Percentiles rank a stretch among this genome's conserved stretches.
Conservation (phyloP, 2,329 filamentous ascomycete species). For the Domatiomyces catenatus region DNA sequence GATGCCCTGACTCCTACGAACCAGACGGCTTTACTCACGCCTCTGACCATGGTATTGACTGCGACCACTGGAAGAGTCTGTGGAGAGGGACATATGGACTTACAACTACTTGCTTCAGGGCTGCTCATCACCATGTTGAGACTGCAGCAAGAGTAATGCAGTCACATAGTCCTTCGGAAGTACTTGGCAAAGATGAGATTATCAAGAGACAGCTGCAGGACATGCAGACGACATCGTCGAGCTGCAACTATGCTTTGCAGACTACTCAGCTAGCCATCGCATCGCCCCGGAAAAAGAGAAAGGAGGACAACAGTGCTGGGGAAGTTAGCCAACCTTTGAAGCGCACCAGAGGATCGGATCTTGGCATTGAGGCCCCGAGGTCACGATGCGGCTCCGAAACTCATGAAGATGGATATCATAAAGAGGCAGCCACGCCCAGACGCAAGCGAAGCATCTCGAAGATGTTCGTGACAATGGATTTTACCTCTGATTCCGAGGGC, state of each 20-base stretch:
- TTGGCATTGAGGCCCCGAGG: neutral
- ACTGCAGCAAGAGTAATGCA: constrained; percentile 1
- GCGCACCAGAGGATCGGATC: neutral
- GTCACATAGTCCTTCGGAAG: neutral
- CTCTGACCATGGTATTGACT: neutral
- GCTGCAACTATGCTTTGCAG: constrained; percentile 6
- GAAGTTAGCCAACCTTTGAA: neutral
- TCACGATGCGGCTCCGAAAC: too few relatives aligned
- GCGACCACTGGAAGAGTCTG: constrained; percentile 1
- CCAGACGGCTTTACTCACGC: constrained; percentile 17
- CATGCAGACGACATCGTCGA: constrained; percentile 14
- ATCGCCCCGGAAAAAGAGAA: neutral
- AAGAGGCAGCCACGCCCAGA: constrained; percentile 1
- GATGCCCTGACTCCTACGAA: constrained; percentile 25
- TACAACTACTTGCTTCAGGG: constrained; percentile 6
- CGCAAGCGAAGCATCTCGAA: constrained; percentile 13
- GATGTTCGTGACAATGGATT: constrained; percentile 8
- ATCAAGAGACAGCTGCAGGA: constrained; percentile 12
- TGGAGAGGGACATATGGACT: constrained; percentile 1
- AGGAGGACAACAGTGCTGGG: neutral
- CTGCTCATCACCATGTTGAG: constrained; percentile 7
- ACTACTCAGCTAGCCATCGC: constrained; percentile 8
- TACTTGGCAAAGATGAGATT: constrained; percentile 3
- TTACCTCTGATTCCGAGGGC: constrained; percentile 1
- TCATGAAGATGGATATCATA: neutral